Evolutionary conservation across 2,329 filamentous ascomycete species (phyloP), one percentile per base, ranked within the genome.

Genomic region (Didymella pinodella): DNA sequence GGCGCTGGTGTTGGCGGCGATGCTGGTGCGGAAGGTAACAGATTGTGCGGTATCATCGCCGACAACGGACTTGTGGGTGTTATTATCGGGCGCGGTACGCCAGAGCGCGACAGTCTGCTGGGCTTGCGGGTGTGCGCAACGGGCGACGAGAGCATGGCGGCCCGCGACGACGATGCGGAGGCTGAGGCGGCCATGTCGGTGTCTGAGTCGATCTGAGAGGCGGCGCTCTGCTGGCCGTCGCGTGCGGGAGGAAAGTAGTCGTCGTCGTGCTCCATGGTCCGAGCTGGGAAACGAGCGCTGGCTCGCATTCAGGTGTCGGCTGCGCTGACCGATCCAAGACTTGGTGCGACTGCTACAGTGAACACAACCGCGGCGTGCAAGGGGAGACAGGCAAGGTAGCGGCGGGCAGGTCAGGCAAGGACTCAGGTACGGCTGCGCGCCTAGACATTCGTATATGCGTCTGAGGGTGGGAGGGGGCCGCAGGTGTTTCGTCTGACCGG

Each of bases 1-100:
- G 87, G 87, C 28, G 87, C 87, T 11, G 87, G 87, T n/a, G 87
- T 89, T 16, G 87, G 87, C 64, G 87, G 87, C 48, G 86, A 89
- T 12, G 86, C 85, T 20, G 87, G 86, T 53, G 86, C 86, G 6
- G 87, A 88, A 18, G 86, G 85, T 8, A 88, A 81, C n/a, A 87
- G 82, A 66, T 83, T 87, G 62, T 85, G 81, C 32, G 86, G 84
- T 61, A 88, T 83, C 20, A 78, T 80, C 36, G 83, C 74, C 22
- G 72, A 67, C 62, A 80, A 71, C 31, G 84, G 79, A 63, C 83
- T 84, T 38, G 80, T 82, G 57, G 82, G 81, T 20, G 83, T 82
- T 57, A 81, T 80, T 50, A 84, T 81, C 46, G 77, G 77, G 45
- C 77, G 75, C 28, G 80, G 78, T 50, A 79, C 77, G 51, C 77